Percentiles rank a stretch among this genome's conserved stretches.
Conservation (phyloP, 2,329 filamentous ascomycete species). For the Aureobasidium sp. region DNA sequence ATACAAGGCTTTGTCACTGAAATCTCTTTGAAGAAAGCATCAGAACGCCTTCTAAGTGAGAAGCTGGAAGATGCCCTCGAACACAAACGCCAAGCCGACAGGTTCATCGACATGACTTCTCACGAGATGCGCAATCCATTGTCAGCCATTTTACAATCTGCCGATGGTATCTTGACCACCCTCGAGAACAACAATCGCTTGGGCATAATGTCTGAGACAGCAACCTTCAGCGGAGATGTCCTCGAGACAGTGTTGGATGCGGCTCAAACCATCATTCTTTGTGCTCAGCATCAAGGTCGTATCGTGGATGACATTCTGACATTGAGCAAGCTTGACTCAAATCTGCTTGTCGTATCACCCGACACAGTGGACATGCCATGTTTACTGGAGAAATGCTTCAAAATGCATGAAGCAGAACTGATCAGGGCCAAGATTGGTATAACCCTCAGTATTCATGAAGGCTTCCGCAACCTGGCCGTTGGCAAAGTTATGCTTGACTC, state of each 20-base stretch:
- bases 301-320: slow-evolving; percentile 37
- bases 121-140: slow-evolving; percentile 39
- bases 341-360: slow-evolving; percentile 33
- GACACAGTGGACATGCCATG: slow-evolving; percentile 31
- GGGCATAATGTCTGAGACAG: background rate
- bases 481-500: slow-evolving; percentile 35
- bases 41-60: slow-evolving; percentile 25
- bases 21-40: slow-evolving; percentile 29
- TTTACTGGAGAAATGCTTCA: slow-evolving; percentile 29
- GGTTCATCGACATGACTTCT: slow-evolving; percentile 31
- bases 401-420: slow-evolving; percentile 34
- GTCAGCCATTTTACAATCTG: slow-evolving; percentile 38
- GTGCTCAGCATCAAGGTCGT: slow-evolving; percentile 28
- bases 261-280: slow-evolving; percentile 19
- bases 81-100: slow-evolving; percentile 30
- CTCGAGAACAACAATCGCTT: slow-evolving; percentile 20
- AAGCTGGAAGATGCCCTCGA: slow-evolving; percentile 32
- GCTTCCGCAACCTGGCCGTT: slow-evolving; percentile 30
- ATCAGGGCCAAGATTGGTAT: slow-evolving; percentile 28
- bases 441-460: slow-evolving; percentile 28
- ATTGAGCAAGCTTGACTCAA: slow-evolving; percentile 31
- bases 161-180: slow-evolving; percentile 35
- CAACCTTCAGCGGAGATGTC: background rate
- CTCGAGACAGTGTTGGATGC: slow-evolving; percentile 18
- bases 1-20: slow-evolving; percentile 30